Conservation (phyloP, 148 eudicot genomes). For the Camellia granthamiana region DNA sequence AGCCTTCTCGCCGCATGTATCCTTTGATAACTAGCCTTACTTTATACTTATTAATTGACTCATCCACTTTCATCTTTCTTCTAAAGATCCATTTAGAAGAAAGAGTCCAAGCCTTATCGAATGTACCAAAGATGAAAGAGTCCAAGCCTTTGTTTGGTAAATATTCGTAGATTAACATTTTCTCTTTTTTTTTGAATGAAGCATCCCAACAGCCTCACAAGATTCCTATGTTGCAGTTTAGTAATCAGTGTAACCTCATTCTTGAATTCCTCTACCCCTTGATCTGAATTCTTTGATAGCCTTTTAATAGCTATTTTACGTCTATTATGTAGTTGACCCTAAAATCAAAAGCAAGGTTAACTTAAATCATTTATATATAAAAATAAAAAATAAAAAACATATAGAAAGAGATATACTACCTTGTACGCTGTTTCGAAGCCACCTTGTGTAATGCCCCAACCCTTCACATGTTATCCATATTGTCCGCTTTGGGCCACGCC, state of each 20-base stretch:
- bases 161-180: constrained; percentile 54
- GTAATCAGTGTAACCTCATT: constrained; percentile 57
- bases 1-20: too few species aligned
- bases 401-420: constrained; percentile 7
- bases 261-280: constrained; percentile 58
- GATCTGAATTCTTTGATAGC: constrained; percentile 47
- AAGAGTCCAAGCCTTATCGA: too few species aligned
- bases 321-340: constrained; percentile 35
- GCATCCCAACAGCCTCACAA: constrained; percentile 52
- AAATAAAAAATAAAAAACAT: not conserved
- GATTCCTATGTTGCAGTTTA: constrained; percentile 59
- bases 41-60: too few species aligned
- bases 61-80: too few species aligned
- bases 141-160: constrained; percentile 62
- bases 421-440: constrained; percentile 25
- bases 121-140: constrained; percentile 36
- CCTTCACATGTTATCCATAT: too few species aligned
- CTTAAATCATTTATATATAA: not conserved
- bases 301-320: constrained; percentile 58
- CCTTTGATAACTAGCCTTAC: too few species aligned
- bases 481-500: too few species aligned
- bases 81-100: too few species aligned
- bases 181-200: constrained; percentile 43
- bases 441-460: not conserved
- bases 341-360: not conserved